Conservation (phyloP, 768 basidiomycete genomes). For the Termitomyces sp. region DNA sequence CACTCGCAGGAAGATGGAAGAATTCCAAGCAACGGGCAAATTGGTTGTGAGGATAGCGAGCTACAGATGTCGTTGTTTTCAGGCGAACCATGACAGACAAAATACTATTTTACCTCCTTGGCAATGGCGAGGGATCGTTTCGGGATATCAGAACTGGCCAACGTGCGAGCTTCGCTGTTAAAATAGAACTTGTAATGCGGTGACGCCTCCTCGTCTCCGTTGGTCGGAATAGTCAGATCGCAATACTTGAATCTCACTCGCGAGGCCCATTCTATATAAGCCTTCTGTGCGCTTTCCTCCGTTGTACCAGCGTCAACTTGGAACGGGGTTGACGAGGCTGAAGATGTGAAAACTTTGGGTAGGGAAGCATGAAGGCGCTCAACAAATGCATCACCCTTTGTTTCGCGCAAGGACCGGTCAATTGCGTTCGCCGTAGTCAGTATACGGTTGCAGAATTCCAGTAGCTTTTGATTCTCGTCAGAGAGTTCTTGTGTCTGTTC, state of each 20-base stretch:
- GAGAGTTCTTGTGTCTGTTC: slow-evolving; percentile 41
- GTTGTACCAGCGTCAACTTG: slow-evolving; percentile 50
- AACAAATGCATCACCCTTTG: slow-evolving; percentile 86
- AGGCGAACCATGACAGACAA: slow-evolving; percentile 2
- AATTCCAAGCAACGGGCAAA: slow-evolving; percentile 92
- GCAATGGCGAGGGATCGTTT: slow-evolving; percentile 92
- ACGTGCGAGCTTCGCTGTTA: slow-evolving; percentile 79
- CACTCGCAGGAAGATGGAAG: slow-evolving; percentile 88
- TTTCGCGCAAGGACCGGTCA: slow-evolving; percentile 82
- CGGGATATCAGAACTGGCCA: slow-evolving; percentile 81
- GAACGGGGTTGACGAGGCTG: slow-evolving; percentile 33
- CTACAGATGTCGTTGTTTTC: slow-evolving; percentile 28
- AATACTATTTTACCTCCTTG: slow-evolving; percentile 63
- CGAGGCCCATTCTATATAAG: slow-evolving; percentile 83
- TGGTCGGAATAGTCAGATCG: slow-evolving; percentile 58
- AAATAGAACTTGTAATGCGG: slow-evolving; percentile 82
- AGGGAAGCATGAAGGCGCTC: slow-evolving; percentile 70
- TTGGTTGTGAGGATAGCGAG: slow-evolving; percentile 92
- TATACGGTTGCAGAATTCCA: slow-evolving; percentile 83
- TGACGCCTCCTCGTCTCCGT: slow-evolving; percentile 41
- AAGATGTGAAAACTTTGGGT: slow-evolving; percentile 62
- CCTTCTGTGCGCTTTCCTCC: slow-evolving; percentile 61
- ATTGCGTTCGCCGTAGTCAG: slow-evolving; percentile 78
- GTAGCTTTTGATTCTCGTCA: slow-evolving; percentile 76
- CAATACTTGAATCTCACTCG: slow-evolving; percentile 86